Evolutionary conservation across 2,329 filamentous ascomycete species (phyloP).

Genomic region (Calycina herbarum): DNA sequence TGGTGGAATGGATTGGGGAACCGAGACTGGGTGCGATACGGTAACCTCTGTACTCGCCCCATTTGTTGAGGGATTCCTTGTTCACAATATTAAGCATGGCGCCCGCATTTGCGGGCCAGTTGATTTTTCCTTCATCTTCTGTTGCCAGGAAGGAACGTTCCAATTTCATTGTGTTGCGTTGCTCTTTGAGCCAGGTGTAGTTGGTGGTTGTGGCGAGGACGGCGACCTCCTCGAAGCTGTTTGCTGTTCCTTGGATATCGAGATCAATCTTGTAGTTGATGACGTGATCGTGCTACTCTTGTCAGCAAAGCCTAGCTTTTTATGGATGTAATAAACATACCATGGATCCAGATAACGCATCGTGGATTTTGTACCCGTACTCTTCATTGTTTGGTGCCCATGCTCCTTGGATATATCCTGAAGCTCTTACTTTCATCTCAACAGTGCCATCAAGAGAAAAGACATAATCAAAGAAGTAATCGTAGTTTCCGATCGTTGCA

Average conservation of each 20-base stretch:
- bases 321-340: background rate
- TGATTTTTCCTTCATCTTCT: slow-evolving; percentile 43
- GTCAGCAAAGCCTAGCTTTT: background rate
- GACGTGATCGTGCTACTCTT: slow-evolving; percentile 50
- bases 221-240: slow-evolving; percentile 28
- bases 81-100: slow-evolving; percentile 54
- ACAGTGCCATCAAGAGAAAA: slow-evolving; percentile 55
- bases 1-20: slow-evolving; percentile 45
- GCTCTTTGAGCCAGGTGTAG: slow-evolving; percentile 40
- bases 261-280: slow-evolving; percentile 56
- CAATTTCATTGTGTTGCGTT: slow-evolving; percentile 35
- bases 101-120: slow-evolving; percentile 49
- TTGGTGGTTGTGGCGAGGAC: background rate
- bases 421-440: slow-evolving; percentile 46
- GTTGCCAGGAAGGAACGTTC: slow-evolving; percentile 46
- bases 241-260: slow-evolving; percentile 50
- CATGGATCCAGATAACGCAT: slow-evolving; percentile 49
- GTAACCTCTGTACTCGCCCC: slow-evolving; percentile 54
- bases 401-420: slow-evolving; percentile 54
- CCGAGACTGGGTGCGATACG: slow-evolving; percentile 45
- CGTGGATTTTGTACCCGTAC: slow-evolving; percentile 52
- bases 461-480: slow-evolving; percentile 51
- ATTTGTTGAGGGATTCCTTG: slow-evolving; percentile 47
- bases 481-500: slow-evolving; percentile 55
- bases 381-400: slow-evolving; percentile 47